Evolutionary conservation across 1,139 yeast species (phyloP).

Genomic region (Groenewaldozyma sp.): DNA sequence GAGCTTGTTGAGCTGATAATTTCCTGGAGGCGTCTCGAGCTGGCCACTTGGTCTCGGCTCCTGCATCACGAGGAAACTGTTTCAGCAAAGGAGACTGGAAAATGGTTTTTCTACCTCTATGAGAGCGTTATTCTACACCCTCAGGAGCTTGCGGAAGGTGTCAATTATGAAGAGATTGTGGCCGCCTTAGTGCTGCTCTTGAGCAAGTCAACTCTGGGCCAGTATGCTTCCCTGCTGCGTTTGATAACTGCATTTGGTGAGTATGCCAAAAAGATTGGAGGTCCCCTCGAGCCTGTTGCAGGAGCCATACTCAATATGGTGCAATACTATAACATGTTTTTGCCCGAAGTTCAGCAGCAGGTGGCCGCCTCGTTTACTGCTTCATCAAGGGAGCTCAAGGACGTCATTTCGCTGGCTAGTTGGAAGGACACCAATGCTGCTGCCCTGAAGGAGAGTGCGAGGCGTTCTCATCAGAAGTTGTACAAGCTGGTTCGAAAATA

Average conservation of each 20-base stretch:
- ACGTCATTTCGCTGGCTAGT: constrained; percentile 79
- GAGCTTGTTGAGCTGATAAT: constrained; percentile 62
- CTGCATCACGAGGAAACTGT: constrained; percentile 56
- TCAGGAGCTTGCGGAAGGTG: constrained; percentile 13
- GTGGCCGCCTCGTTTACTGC: constrained; percentile 40
- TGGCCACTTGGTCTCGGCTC: constrained; percentile 75
- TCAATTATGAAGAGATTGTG: constrained; percentile 35
- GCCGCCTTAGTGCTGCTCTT: constrained; percentile 68
- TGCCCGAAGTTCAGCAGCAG: constrained; percentile 21
- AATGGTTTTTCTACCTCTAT: constrained; percentile 88
- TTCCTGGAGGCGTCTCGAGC: constrained; percentile 82
- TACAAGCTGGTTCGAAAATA: constrained; percentile 81
- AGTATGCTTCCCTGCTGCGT: constrained; percentile 47
- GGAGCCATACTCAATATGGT: constrained; percentile 54
- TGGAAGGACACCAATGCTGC: constrained; percentile 96
- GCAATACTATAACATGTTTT: constrained; percentile 59
- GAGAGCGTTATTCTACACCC: constrained; percentile 44
- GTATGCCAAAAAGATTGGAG: constrained; percentile 31
- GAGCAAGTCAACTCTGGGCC: constrained; percentile 70
- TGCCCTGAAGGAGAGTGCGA: constrained; percentile 88
- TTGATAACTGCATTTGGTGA: constrained; percentile 53
- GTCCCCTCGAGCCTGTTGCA: constrained; percentile 21
- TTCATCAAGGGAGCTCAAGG: constrained; percentile 72
- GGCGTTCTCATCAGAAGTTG: constrained; percentile 73
- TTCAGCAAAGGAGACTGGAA: constrained; percentile 47